Percentiles rank a stretch among this genome's conserved stretches.
These are phyloP conservation scores for Sanguinoderma infundibulare DNA, from an alignment of 1,284 basidiomycete species.

Conservation along the genomic window DNA sequence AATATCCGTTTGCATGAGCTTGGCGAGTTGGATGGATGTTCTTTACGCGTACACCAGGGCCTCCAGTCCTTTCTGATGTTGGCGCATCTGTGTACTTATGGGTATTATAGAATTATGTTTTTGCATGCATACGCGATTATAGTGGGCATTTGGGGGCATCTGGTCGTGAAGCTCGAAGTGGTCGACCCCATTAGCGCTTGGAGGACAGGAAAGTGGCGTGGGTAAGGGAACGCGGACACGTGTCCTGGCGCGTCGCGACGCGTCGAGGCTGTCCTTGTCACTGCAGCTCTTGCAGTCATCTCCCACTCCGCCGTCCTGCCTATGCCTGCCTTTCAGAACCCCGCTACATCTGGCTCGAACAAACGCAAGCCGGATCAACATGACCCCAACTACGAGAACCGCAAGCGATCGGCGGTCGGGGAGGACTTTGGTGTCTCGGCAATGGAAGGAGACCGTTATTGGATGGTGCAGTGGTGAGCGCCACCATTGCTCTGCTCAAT, in stretches of 20 bases:
- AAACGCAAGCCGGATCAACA: conserved; percentile 37
- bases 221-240: conserved; percentile 17
- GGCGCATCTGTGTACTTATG: conserved; percentile 14
- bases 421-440: conserved; percentile 14
- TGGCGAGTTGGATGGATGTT: too few relatives aligned
- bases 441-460: conserved; percentile 48
- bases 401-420: conserved; percentile 41
- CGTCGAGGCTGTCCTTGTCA: conserved; percentile 9
- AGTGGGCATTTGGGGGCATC: too few relatives aligned
- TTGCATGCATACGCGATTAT: background rate
- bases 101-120: conserved; percentile 10
- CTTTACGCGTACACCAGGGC: background rate
- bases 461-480: conserved; percentile 73
- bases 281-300: conserved; percentile 3
- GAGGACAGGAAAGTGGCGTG: conserved; percentile 7
- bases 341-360: conserved; percentile 8
- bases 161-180: too few relatives aligned
- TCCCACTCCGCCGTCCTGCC: background rate
- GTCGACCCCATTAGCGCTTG: too few relatives aligned
- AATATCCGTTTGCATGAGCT: conserved; percentile 34
- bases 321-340: conserved; percentile 33
- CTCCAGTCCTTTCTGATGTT: background rate
- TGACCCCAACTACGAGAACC: conserved; percentile 33
- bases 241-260: conserved; percentile 22
- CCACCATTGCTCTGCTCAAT: background rate